Conservation (phyloP, 2,329 filamentous ascomycete genomes). For the Gaeumannomyces sp. region DNA sequence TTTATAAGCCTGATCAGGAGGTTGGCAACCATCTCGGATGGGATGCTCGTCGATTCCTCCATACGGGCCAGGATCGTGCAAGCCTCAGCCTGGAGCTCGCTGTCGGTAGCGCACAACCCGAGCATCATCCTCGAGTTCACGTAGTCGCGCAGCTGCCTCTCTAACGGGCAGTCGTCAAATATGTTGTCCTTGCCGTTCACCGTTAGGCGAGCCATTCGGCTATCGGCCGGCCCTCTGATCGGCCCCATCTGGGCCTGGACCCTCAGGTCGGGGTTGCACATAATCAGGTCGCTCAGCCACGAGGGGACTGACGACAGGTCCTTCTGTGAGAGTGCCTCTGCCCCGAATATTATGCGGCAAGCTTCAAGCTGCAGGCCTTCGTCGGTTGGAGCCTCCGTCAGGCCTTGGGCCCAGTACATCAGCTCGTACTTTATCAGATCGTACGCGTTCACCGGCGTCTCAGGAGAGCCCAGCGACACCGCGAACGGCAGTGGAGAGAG, state of each 20-base stretch:
- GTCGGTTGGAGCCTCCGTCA: conserved; percentile 40
- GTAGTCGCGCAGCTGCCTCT: conserved; percentile 47
- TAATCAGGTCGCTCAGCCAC: conserved; percentile 55
- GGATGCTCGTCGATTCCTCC: conserved; percentile 43
- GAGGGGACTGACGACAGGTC: conserved; percentile 31
- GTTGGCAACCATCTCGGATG: conserved; percentile 45
- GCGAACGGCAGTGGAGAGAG: conserved; percentile 49
- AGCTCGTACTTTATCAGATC: conserved; percentile 55
- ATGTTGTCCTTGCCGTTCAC: conserved; percentile 54
- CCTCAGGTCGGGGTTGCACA: conserved; percentile 38
- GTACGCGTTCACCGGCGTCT: conserved; percentile 51
- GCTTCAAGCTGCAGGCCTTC: conserved; percentile 51
- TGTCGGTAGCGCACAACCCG: conserved; percentile 53
- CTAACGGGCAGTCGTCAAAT: conserved; percentile 51
- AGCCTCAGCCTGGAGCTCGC: conserved; percentile 54
- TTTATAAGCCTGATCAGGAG: conserved; percentile 50
- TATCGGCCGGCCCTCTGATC: conserved; percentile 39
- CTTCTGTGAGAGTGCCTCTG: conserved; percentile 40
- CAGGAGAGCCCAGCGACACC: conserved; percentile 36
- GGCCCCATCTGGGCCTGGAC: conserved; percentile 42
- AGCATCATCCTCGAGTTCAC: conserved; percentile 44
- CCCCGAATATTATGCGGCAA: conserved; percentile 51
- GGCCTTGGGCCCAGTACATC: conserved; percentile 43
- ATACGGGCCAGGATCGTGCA: conserved; percentile 51
- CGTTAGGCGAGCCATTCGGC: conserved; percentile 38